These are phyloP conservation scores for Chlamydomonas incerta DNA, from an alignment of 139 green algal species.

Conservation along the genomic window DNA sequence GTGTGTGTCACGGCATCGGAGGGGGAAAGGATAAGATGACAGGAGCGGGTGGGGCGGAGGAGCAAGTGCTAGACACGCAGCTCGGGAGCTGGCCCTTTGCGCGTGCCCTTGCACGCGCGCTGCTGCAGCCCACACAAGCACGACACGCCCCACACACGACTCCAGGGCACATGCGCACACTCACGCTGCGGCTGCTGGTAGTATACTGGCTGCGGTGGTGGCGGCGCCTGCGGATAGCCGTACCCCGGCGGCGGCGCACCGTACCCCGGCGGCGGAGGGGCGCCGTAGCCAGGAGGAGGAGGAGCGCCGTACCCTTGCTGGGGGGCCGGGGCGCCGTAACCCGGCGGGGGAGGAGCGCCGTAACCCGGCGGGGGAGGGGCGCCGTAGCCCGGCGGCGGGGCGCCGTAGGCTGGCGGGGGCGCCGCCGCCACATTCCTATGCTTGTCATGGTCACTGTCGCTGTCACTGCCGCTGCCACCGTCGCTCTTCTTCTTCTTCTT, in stretches of 20 bases:
- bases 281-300: background rate
- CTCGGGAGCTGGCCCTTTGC: no score
- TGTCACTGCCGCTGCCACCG: background rate
- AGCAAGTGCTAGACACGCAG: no score
- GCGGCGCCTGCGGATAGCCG: no score
- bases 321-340: constrained; percentile 22
- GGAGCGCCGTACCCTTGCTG: constrained; percentile 1
- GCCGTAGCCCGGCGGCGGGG: background rate
- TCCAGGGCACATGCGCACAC: no score
- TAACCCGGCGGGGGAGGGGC: background rate
- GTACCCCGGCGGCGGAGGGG: background rate
- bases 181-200: background rate
- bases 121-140: no score
- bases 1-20: no score
- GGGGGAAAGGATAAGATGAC: no score
- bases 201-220: background rate
- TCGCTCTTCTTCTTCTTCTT: background rate
- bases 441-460: background rate
- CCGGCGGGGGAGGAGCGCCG: constrained; percentile 1
- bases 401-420: background rate
- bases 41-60: no score
- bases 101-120: no score
- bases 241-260: background rate
- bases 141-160: no score
- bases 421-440: background rate